These are phyloP conservation scores for Peronosclerospora sorghi DNA, from an alignment of 352 stramenopile genomes.

Conservation along the genomic window DNA sequence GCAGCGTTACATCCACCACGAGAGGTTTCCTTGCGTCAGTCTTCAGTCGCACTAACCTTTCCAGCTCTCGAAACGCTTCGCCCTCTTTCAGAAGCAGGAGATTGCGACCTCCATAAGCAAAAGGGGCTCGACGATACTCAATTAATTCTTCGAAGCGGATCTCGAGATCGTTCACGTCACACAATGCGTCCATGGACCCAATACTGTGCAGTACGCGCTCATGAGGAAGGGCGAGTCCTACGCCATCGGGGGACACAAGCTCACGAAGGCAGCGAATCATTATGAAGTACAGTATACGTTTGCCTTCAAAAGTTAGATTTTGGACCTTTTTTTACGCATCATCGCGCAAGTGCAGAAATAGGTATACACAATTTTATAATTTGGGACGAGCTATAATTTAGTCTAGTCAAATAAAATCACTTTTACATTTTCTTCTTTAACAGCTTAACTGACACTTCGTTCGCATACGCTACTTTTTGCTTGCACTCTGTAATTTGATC, in stretches of 20 bases:
- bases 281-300: slow-evolving; percentile 13
- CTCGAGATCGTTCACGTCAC: not conserved
- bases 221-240: slow-evolving; percentile 39
- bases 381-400: too few species aligned
- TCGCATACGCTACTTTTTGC: too few species aligned
- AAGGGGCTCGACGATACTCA: slow-evolving; percentile 33
- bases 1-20: slow-evolving; percentile 43
- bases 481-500: too few species aligned
- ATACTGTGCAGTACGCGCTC: slow-evolving; percentile 45
- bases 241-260: slow-evolving; percentile 22
- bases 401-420: too few species aligned
- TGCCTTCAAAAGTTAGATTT: not conserved
- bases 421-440: too few species aligned
- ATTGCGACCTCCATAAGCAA: slow-evolving; percentile 29
- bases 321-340: too few species aligned
- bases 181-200: not conserved
- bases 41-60: slow-evolving; percentile 19
- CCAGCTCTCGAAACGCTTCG: slow-evolving; percentile 61
- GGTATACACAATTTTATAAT: too few species aligned
- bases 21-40: slow-evolving; percentile 7
- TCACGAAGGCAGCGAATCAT: slow-evolving; percentile 50
- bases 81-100: slow-evolving; percentile 55
- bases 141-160: slow-evolving; percentile 47
- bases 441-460: too few species aligned
- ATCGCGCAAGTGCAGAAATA: too few species aligned